Evolutionary conservation across 2,329 filamentous ascomycete genomes (phyloP).

Genomic region (Fusarium abutilonis): DNA sequence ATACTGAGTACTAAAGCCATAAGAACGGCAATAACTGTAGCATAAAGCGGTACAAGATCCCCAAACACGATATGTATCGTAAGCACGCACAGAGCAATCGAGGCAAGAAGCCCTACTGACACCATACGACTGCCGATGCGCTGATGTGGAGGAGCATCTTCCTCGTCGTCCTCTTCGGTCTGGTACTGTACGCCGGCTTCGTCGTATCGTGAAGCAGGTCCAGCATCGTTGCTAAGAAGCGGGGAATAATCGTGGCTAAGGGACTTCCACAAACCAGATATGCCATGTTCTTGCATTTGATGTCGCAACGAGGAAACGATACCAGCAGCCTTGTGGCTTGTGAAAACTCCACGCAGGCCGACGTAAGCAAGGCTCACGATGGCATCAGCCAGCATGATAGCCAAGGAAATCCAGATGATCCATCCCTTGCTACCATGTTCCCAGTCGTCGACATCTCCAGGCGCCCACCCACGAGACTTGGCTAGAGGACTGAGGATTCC

Average conservation of each 20-base stretch:
- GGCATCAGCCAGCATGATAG: conserved; percentile 96
- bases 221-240: conserved; percentile 30
- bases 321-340: conserved; percentile 12
- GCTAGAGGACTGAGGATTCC: conserved; percentile 88
- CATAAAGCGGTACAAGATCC: conserved; percentile 78
- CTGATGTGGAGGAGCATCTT: conserved; percentile 86
- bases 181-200: conserved; percentile 16
- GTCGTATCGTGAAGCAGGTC: conserved; percentile 5
- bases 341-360: conserved; percentile 67
- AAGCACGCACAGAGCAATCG: conserved; percentile 80
- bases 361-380: conserved; percentile 88
- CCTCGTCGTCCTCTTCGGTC: conserved; percentile 61
- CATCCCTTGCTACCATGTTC: conserved; percentile 93
- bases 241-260: conserved; percentile 39
- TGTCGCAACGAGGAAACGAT: conserved; percentile 15
- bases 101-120: conserved; percentile 76
- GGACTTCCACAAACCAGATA: conserved; percentile 36
- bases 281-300: conserved; percentile 31
- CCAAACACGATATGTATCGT: conserved; percentile 88
- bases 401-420: conserved; percentile 96
- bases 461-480: conserved; percentile 87
- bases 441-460: conserved; percentile 88
- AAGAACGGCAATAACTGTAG: conserved; percentile 80
- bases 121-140: conserved; percentile 79
- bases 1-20: conserved; percentile 83